Evolutionary conservation across 2,329 filamentous ascomycete species (phyloP), one percentile per base, ranked within the genome.

Genomic region (Camillea tinctor): DNA sequence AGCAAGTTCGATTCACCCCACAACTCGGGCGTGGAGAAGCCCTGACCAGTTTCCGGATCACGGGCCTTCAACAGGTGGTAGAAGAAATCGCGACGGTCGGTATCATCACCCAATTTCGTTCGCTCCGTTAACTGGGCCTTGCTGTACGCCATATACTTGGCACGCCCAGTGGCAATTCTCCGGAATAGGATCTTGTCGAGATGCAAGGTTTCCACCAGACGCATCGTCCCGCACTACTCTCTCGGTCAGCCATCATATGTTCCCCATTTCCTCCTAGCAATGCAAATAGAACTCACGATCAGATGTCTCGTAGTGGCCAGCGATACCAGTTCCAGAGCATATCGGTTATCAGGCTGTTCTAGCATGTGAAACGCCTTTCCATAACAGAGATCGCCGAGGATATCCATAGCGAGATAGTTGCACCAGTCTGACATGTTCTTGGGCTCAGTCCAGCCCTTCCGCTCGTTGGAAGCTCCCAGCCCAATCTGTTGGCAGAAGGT

Each of bases 11-110:
- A 88, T 71, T 91, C 88, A 54, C 82, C 86, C 87, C 88, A 89
- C 22, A 91, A 82, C 69, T 91, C 88, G 0, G 84, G 82, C 2
- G 81, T 87, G 49, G 80, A 82, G 69, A 91, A 88, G 1, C 86
- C 86, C 59, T 84, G 80, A 56, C 88, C 88, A 0, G 88, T 90
- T 70, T 91, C 88, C 13, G 88, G 88, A 65, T 92, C 89, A 48
- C 84, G 84, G 7, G 89, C 88, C 69, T 87, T 88, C 61, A 92
- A 82, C 11, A 92, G 81, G 72, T 91, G 87, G 74, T 90, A 88
- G 77, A 92, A 91, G 77, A 92, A 91, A 71, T 92, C 89, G 59
- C 88, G 86, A 36, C 88, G 87, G 67, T 86, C 87, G 53, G 83
- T 87, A 64, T 84, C 85, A 64, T 86, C 85, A 24, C 87, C 87